Evolutionary conservation across 2,329 filamentous ascomycete species (phyloP).

Genomic region (Fusarium beomiforme): DNA sequence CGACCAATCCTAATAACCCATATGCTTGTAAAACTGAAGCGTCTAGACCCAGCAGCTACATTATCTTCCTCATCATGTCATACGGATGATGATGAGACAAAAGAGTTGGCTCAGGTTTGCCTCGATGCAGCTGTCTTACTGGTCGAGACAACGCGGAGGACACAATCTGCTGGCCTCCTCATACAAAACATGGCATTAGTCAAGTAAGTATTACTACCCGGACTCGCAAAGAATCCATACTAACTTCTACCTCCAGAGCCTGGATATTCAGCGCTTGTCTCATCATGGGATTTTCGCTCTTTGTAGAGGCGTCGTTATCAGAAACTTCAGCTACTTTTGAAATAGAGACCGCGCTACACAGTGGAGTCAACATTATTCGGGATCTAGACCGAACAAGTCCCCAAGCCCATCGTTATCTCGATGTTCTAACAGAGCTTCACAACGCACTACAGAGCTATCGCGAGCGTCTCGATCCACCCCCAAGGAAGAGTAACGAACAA

Average conservation of each 20-base stretch:
- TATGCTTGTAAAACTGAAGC: neutral
- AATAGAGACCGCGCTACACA: neutral
- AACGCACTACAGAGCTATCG: neutral
- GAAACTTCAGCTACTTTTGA: neutral
- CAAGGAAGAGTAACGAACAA: neutral
- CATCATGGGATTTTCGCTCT: neutral
- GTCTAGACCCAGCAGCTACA: neutral
- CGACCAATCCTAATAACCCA: neutral
- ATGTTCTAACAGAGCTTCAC: neutral
- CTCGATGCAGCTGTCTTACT: neutral
- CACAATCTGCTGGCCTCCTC: neutral
- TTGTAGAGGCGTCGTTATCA: neutral
- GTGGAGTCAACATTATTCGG: neutral
- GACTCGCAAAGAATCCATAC: accelerated
- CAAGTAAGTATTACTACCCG: neutral
- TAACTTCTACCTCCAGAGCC: neutral
- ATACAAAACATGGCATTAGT: neutral
- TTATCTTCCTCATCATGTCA: neutral
- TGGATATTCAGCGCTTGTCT: conserved; percentile 3
- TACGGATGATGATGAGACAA: neutral
- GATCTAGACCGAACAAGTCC: neutral
- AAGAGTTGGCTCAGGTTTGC: neutral
- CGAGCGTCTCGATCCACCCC: neutral
- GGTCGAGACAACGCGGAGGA: neutral
- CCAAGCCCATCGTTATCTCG: neutral